Evolutionary conservation across 2,329 filamentous ascomycete genomes (phyloP), one percentile per base, ranked within the genome.

Genomic region (Stemphylium beticola): DNA sequence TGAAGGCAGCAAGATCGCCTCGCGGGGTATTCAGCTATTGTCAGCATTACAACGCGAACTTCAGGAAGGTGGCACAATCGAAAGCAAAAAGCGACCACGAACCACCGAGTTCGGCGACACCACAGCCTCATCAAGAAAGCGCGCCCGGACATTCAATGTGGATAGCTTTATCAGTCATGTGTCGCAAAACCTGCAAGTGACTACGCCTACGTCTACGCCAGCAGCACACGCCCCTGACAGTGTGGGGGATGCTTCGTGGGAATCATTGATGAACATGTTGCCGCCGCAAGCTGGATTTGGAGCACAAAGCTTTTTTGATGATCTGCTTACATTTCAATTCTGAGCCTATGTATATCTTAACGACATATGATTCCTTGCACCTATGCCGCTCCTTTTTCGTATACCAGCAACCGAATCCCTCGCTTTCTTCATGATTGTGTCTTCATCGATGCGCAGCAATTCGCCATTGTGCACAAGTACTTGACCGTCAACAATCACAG

Each of bases 321-420:
- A 58, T 33, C 14, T 58, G 10, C 38, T 58, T 9, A 53, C 49
- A 20, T 58, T 53, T 22, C 53, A 44, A 12, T 46, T 55, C 10
- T 52, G 29, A 55, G 1, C 22, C 31, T 33, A 62, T 49, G 32
- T 49, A 53, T 61, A 61, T 29, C 46, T 60, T 4, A 60, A 34
- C 24, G 50, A 49, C 58, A 60, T 74, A 57, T 79, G 33, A 74
- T 61, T 61, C 33, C 56, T 51, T 8, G 61, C 61, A 15, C 56
- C 47, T 71, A 65, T 41, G 3, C 53, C 49, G 49, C 57, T 57
- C 32, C 60, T 62, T 24, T 57, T 44, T 14, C 62, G 53, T 22
- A 65, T 65, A 1, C 57, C 54, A 3, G 37, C 47, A 5, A 64
- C 47, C 26, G 54, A 59, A 14, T 48, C 41, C 18, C 52, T 60